Percentiles rank a stretch among this genome's conserved stretches.
phyloP scores from a whole-genome alignment of 164 flowering plant genomes.

The Akebia trifoliata region DNA sequence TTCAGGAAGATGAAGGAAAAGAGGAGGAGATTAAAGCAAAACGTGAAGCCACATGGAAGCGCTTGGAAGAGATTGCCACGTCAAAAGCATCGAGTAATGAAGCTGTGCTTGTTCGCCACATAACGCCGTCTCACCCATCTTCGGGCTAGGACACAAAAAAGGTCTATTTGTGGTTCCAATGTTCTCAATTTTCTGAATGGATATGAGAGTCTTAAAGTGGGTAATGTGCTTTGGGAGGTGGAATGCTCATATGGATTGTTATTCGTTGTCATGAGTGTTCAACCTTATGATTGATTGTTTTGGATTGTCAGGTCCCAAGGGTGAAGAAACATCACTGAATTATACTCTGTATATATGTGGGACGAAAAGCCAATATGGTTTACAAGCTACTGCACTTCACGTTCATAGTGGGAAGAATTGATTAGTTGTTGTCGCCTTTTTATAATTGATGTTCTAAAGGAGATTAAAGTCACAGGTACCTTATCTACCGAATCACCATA shows the following conservation, averaged over 20 bases:
- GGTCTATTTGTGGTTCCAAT: too few relatives aligned
- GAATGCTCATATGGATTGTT: constrained; percentile 1
- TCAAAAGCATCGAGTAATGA: constrained; percentile 42
- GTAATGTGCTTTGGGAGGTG: constrained; percentile 12
- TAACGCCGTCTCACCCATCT: constrained; percentile 9
- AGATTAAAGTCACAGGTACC: constrained; percentile 12
- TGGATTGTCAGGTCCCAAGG: constrained; percentile 8
- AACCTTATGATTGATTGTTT: constrained; percentile 3
- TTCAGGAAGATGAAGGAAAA: constrained; percentile 54
- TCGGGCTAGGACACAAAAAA: constrained; percentile 14
- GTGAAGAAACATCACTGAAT: constrained; percentile 18
- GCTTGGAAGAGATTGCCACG: constrained; percentile 59
- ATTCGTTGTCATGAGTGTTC: background rate
- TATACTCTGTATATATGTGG: constrained; percentile 24
- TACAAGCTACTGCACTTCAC: constrained; percentile 12
- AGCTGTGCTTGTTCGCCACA: constrained; percentile 33
- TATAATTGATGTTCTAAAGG: constrained; percentile 14
- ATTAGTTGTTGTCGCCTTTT: constrained; percentile 1
- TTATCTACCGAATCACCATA: constrained; percentile 5
- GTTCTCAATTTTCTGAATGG: constrained; percentile 11
- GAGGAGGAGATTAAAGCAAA: constrained; percentile 36
- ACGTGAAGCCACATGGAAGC: constrained; percentile 62
- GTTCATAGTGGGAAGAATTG: constrained; percentile 1
- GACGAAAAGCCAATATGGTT: constrained; percentile 6
- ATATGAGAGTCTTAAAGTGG: constrained; percentile 6